Base-by-base conservation (phyloP, 2,329 filamentous ascomycete species). In the Hirsutella minnesotensis region DNA sequence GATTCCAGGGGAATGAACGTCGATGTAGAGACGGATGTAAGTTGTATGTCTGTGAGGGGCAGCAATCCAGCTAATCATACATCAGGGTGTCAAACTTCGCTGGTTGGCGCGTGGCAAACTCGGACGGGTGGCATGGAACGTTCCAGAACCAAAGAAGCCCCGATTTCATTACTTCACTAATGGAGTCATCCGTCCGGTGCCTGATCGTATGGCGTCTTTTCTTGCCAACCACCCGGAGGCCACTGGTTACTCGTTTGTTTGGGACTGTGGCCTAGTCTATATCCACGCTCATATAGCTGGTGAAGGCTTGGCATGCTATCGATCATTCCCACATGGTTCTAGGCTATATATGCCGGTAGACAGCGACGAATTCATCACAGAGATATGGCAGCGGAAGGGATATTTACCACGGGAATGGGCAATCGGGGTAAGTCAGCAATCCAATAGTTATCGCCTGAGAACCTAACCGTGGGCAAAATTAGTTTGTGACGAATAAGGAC, bases 401-500 rank as follows among this genome's bases (percentile, higher is more conserved):
- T 27, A 24, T 18, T 16, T 39, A 8, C 8, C n/a, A 21, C 15
- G 42, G 18, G 42, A 39, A 21, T 33, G 27, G 15, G 35, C 37
- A 39, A n/a, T 44, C 16, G 36, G 15, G 42, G 37, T 44, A 39
- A 40, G 42, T 35, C 18, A 22, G 19, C 30, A 5, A 40, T 4
- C 22, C 18, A 19, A 38, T 19, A 33, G 19, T 38, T 38, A 10
- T 20, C 9, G 29, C 29, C 29, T 31, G 9, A 12, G 24, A 15
- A 39, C 35, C 42, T 44, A 10, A 44, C 37, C 5, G 20, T 36
- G 27, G 13, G 19, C 18, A 16, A 44, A n/a, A 39, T 16, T 15
- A 44, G 42, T 33, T 44, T 22, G 38, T 34, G 30, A 44, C 42
- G 16, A 44, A 40, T 21, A 44, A 44, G 37, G 42, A 36, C 22